Base-by-base conservation (phyloP, 768 basidiomycete genomes). In the Boletus sp. region DNA sequence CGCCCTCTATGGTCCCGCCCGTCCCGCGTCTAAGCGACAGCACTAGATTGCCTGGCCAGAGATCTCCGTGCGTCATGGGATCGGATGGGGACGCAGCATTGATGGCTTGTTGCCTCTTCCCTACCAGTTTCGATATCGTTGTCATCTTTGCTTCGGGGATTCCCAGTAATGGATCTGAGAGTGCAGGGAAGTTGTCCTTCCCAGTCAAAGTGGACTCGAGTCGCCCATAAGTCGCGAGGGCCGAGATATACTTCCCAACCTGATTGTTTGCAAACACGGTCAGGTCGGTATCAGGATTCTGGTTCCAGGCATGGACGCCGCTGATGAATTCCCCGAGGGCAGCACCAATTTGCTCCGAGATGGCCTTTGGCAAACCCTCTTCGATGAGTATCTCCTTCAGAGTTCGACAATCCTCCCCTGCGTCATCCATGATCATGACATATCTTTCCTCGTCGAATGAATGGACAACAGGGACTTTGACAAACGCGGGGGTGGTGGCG, bases 31-130 rank as follows among this genome's bases (percentile, higher is more conserved):
- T 69, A 11, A 77, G 64, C 11, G 61, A 67, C n/a, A 87, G 61
- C 58, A 87, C 73, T 46, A 89, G 60, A 63, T 89, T 89, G 0
- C 86, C 87, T 2, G 87, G 80, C 86, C 87, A 89, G 61, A 89
- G 84, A 67, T 89, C 88, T 0, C 88, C 87, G 11, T 71, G 71
- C 20, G 70, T 73, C 56, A 72, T 47, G 11, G 71, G 63, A 47
- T 75, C 74, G 36, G 64, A 55, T 30, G 66, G 32, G 3, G 59
- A 62, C 11, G 68, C 66, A 28, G 66, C 66, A 28, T 56, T 45
- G 35, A 81, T 77, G n/a, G 59, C 69, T 24, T 63, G 45, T 10
- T 64, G 58, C 54, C 67, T 71, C 45, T 60, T 67, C 39, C 67
- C 60, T 9, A 70, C 74, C 29, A 80, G 33, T 47, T 61, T 68